These are phyloP conservation scores for Wickerhamomyces subpelliculosus DNA, from an alignment of 805 yeast species.

Conservation along the genomic window DNA sequence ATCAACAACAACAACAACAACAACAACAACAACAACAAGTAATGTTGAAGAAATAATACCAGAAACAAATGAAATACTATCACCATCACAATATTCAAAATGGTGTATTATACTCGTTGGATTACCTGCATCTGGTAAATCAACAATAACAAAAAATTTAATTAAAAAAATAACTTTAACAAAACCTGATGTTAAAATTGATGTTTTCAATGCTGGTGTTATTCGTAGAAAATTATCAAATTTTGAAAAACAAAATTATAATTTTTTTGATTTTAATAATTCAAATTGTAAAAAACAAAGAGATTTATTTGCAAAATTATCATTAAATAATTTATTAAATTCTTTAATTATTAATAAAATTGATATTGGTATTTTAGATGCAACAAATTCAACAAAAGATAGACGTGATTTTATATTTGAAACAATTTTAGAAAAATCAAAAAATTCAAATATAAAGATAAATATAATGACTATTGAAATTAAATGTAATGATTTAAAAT, in stretches of 20 bases:
- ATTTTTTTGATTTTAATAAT: conserved; percentile 36
- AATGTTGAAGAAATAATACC: conserved; percentile 19
- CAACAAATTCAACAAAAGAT: conserved; percentile 46
- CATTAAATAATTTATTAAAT: conserved; percentile 38
- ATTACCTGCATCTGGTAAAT: conserved; percentile 72
- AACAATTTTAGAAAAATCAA: conserved; percentile 16
- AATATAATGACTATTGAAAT: conserved; percentile 53
- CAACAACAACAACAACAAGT: conserved; percentile 20
- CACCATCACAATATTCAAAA: too few species aligned
- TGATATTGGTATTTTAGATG: conserved; percentile 53
- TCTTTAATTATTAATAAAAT: conserved; percentile 35
- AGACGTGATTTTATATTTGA: conserved; percentile 25
- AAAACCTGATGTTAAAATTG: conserved; percentile 29
- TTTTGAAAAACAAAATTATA: conserved; percentile 31
- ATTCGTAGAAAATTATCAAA: conserved; percentile 45
- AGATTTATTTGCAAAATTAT: conserved; percentile 46
- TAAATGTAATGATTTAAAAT: conserved; percentile 43
- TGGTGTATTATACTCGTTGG: conserved; percentile 70
- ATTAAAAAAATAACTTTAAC: conserved; percentile 51
- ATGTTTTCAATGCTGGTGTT: conserved; percentile 68
- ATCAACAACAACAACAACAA: conserved; percentile 1
- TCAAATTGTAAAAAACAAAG: conserved; percentile 35
- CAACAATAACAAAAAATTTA: conserved; percentile 62
- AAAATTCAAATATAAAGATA: conserved; percentile 24
- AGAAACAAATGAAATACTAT: too few species aligned